These are phyloP conservation scores for Fusarium clavum DNA, from an alignment of 2,329 filamentous ascomycete genomes.

Conservation along the genomic window DNA sequence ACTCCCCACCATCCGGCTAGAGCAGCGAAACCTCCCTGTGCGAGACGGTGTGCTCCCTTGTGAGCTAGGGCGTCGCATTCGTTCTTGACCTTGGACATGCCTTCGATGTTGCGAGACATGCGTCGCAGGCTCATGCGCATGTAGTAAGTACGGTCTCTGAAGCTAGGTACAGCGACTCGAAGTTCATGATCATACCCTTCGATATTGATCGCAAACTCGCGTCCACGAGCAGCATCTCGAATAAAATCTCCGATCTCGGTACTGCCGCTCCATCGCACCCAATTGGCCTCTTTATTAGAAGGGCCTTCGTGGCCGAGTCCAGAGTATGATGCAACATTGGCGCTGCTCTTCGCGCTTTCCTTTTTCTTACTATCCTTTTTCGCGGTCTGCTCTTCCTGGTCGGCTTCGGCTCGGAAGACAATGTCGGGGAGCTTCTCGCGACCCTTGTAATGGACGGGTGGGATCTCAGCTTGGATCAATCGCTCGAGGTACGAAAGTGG, in stretches of 20 bases:
- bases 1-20: constrained; percentile 83
- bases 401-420: constrained; percentile 82
- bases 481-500: constrained; percentile 91
- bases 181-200: constrained; percentile 75
- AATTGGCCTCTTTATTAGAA: constrained; percentile 60
- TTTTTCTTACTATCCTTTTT: constrained; percentile 52
- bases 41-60: constrained; percentile 80
- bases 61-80: constrained; percentile 85
- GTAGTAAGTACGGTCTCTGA: constrained; percentile 91
- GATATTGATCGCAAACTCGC: constrained; percentile 87
- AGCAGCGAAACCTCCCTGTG: constrained; percentile 80
- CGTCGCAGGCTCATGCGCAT: constrained; percentile 81
- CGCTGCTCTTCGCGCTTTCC: constrained; percentile 29
- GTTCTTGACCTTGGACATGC: constrained; percentile 78
- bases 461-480: constrained; percentile 88
- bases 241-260: constrained; percentile 97
- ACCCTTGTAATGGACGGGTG: constrained; percentile 72
- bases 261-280: constrained; percentile 88
- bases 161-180: constrained; percentile 84
- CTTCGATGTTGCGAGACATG: constrained; percentile 74
- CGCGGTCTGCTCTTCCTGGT: constrained; percentile 63
- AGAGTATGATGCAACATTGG: constrained; percentile 75
- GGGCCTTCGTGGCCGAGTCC: constrained; percentile 73
- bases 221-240: constrained; percentile 83
- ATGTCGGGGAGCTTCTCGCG: constrained; percentile 78